phyloP scores from a whole-genome alignment of 2,329 filamentous ascomycete species.

The Rutstroemia sp. region DNA sequence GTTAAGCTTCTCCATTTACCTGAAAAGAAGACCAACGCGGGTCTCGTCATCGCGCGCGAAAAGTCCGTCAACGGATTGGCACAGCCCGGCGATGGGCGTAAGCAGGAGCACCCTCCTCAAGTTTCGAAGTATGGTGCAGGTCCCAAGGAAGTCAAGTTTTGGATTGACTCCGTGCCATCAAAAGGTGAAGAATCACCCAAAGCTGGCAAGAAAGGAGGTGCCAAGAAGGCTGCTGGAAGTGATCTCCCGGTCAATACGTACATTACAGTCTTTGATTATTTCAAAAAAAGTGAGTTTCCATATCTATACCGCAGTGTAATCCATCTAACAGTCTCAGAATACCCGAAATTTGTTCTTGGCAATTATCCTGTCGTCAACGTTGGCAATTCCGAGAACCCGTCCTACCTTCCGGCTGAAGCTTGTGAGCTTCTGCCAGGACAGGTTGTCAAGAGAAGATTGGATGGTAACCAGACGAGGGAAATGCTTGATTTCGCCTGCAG shows the following conservation, averaged over 20 bases:
- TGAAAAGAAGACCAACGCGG: conserved; percentile 27
- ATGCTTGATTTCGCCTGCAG: conserved; percentile 73
- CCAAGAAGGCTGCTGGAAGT: conserved; percentile 25
- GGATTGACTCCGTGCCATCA: conserved; percentile 32
- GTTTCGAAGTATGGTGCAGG: conserved; percentile 35
- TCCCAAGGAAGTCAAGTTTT: conserved; percentile 48
- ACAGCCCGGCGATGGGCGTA: conserved; percentile 31
- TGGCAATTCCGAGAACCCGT: conserved; percentile 47
- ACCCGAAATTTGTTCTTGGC: conserved; percentile 39
- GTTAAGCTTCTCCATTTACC: conserved; percentile 34
- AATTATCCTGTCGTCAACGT: conserved; percentile 56
- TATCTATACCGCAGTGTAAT: not conserved
- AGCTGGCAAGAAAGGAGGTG: conserved; percentile 15
- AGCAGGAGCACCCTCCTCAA: conserved; percentile 30
- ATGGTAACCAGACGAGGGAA: conserved; percentile 48
- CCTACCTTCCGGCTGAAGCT: conserved; percentile 60
- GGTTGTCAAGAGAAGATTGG: conserved; percentile 51
- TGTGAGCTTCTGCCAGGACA: conserved; percentile 60
- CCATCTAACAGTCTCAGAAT: conserved; percentile 37
- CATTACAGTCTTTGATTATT: conserved; percentile 51
- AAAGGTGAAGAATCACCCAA: not conserved
- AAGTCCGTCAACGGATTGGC: conserved; percentile 42
- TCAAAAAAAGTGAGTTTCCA: conserved; percentile 32
- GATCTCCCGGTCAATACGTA: conserved; percentile 32
- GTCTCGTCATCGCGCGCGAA: conserved; percentile 29